Conservation (phyloP, 1,284 basidiomycete genomes). For the Neotropicomus parvogracilis region DNA sequence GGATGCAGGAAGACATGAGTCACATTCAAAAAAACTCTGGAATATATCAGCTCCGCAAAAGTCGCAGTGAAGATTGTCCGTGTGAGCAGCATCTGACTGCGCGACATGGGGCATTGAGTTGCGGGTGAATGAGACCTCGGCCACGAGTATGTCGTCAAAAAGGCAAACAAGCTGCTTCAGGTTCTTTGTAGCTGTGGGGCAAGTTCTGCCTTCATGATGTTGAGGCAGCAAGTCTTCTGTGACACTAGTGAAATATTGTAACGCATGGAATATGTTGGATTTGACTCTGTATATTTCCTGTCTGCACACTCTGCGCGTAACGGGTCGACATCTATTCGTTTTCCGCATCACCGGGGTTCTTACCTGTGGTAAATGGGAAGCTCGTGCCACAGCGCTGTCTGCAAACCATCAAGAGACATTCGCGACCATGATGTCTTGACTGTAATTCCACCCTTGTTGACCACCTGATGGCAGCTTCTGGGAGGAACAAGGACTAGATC, state of each 20-base stretch:
- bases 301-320: slow-evolving; percentile 60
- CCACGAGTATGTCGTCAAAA: slow-evolving; percentile 56
- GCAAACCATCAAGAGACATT: slow-evolving; percentile 62
- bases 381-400: slow-evolving; percentile 60
- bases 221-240: slow-evolving; percentile 21
- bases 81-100: slow-evolving; percentile 16
- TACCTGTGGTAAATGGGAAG: slow-evolving; percentile 73
- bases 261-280: slow-evolving; percentile 53
- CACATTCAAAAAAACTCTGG: slow-evolving; percentile 72
- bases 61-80: slow-evolving; percentile 53
- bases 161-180: slow-evolving; percentile 40
- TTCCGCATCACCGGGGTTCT: slow-evolving; percentile 10
- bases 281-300: slow-evolving; percentile 70
- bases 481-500: slow-evolving; percentile 78
- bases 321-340: slow-evolving; percentile 10
- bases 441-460: slow-evolving; percentile 72
- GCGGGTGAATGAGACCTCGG: slow-evolving; percentile 47
- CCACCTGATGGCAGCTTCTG: slow-evolving; percentile 72
- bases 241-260: slow-evolving; percentile 39
- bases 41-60: slow-evolving; percentile 77
- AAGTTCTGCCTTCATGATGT: neutral
- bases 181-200: slow-evolving; percentile 4
- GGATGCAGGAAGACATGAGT: slow-evolving; percentile 34
- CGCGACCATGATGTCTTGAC: slow-evolving; percentile 79
- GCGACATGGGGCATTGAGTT: slow-evolving; percentile 31